Conservation (phyloP, 2,329 filamentous ascomycete genomes). For the Botrytis squamosa region DNA sequence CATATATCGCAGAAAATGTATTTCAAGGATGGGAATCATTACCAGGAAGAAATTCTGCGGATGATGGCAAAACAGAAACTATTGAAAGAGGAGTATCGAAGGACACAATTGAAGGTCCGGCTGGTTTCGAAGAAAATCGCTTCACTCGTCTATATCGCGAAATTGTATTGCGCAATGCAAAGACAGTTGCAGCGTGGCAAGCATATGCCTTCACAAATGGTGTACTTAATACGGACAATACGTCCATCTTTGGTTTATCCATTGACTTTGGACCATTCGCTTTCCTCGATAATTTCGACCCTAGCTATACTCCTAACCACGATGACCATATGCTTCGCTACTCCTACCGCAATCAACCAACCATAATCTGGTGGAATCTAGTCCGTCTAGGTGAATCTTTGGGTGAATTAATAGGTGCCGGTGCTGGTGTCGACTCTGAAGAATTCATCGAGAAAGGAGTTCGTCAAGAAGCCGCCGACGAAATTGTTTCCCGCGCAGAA, state of each 20-base stretch:
- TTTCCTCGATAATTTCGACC: slow-evolving; percentile 97
- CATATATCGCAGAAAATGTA: slow-evolving; percentile 84
- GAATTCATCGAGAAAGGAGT: slow-evolving; percentile 73
- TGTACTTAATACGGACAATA: slow-evolving; percentile 97
- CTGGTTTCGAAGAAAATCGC: slow-evolving; percentile 73
- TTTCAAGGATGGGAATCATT: slow-evolving; percentile 85
- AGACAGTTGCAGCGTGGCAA: slow-evolving; percentile 90
- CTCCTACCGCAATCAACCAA: slow-evolving; percentile 89
- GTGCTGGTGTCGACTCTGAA: slow-evolving; percentile 66
- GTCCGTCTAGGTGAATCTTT: slow-evolving; percentile 86
- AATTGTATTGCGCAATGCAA: slow-evolving; percentile 79
- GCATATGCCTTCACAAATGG: slow-evolving; percentile 99
- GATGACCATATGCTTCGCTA: slow-evolving; percentile 88
- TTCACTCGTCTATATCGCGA: slow-evolving; percentile 86
- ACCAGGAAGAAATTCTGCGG: slow-evolving; percentile 57
- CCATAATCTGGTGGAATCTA: slow-evolving; percentile 98
- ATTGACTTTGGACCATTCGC: slow-evolving; percentile 97
- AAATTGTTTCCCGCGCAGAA: slow-evolving; percentile 78
- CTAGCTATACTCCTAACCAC: slow-evolving; percentile 92
- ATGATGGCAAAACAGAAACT: slow-evolving; percentile 47
- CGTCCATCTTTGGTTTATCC: slow-evolving; percentile 81
- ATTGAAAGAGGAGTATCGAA: slow-evolving; percentile 50
- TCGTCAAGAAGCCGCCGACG: slow-evolving; percentile 61
- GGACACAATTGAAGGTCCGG: slow-evolving; percentile 63
- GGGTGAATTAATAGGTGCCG: slow-evolving; percentile 83